Evolutionary conservation across 129 eudicot genomes (phyloP), one percentile per base, ranked within the genome.

Genomic region (Flaveria robusta): DNA sequence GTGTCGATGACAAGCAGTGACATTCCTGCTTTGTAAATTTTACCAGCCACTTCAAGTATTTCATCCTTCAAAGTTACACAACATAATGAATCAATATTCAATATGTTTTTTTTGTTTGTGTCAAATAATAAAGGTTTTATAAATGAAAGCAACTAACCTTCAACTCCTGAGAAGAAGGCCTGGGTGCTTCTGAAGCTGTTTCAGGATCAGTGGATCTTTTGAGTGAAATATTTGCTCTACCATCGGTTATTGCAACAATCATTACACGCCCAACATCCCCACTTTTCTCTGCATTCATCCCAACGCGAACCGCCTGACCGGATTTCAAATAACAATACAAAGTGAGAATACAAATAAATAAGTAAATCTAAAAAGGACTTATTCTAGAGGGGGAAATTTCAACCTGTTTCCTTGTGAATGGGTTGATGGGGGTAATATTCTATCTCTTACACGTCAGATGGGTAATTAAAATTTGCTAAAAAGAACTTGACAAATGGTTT

Each of bases 181-280:
- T 85, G 12, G 98, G 97, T 66, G 90, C 73, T 39, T 93, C 98
- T 18, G 89, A 26, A 72, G 87, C 79, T 71, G 83, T 82, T 78
- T 93, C 97, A 42, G 90, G 96, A 78, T 93, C 98, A 58, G 78
- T 93, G 66, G 97, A 93, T 90, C 96, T 80, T 87, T 93, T 87
- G 6, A 93, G 93, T 70, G 98, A 93, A 81, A 93, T 88, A 80
- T 90, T 93, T 45, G 98, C 98, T 83, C 98, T 87, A 19, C 98
- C 98, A 81, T 93, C 98, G 4, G 98, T 93, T 81, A 93, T 86
- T 43, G 92, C 98, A 60, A 93, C 98, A 52, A 93, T 90, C 98
- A 93, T 93, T 79, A 93, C 82, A 20, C 98, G 88, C n/a, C 98
- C 98, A 39, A 93, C 97, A 75, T 93, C 98, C 55, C 98, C 98